phyloP scores from a whole-genome alignment of 176 grass and related monocot genomes.

The Rhynchospora tenuis region DNA sequence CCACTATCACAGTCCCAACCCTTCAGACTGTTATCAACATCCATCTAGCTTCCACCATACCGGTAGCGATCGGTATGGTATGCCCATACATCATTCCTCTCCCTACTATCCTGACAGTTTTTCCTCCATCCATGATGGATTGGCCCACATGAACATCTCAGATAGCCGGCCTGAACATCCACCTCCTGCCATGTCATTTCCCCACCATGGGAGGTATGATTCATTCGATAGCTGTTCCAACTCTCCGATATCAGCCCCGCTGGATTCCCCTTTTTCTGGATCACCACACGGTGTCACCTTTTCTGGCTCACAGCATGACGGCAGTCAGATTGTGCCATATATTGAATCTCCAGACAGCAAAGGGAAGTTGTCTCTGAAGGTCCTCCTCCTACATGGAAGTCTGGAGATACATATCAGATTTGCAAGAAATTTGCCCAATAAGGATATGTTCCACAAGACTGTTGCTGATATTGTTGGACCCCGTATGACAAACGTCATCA shows the following conservation, averaged over 20 bases:
- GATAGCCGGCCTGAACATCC: not conserved
- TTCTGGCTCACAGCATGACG: not conserved
- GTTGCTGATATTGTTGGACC: conserved; percentile 45
- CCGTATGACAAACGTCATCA: conserved; percentile 17
- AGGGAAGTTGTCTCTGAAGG: conserved; percentile 27
- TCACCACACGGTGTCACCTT: not conserved
- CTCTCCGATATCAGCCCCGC: not conserved
- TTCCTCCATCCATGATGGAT: conserved; percentile 5
- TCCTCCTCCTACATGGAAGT: conserved; percentile 72
- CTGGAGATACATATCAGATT: conserved; percentile 67
- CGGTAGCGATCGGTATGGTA: not conserved
- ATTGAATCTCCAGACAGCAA: not conserved
- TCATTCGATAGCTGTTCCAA: not conserved
- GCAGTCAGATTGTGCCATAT: not conserved
- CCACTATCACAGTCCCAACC: not conserved
- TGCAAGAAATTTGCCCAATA: conserved; percentile 80
- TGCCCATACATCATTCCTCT: not conserved
- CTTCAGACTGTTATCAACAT: not conserved
- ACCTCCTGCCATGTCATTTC: not conserved
- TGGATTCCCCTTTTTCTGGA: not conserved
- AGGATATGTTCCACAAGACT: conserved; percentile 75
- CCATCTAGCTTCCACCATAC: not conserved
- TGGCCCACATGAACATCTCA: conserved; percentile 22
- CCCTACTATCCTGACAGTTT: not conserved
- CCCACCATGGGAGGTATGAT: not conserved